Conservation (phyloP, 2,329 filamentous ascomycete species). For the Fusarium abutilonis region DNA sequence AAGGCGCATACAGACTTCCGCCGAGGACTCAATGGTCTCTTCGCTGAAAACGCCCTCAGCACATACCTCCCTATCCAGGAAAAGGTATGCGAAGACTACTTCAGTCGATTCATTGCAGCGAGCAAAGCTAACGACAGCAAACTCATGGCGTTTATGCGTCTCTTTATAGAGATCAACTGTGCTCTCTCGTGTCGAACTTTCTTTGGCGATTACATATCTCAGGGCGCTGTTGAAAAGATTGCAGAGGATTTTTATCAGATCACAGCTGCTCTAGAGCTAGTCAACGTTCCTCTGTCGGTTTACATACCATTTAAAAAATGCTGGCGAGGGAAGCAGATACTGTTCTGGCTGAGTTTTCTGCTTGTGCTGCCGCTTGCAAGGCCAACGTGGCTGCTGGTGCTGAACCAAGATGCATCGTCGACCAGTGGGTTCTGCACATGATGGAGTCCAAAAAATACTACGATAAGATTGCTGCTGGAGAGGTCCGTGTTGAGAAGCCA, state of each 20-base stretch:
- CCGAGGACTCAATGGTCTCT: conserved; percentile 77
- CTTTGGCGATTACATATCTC: conserved; percentile 80
- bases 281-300: conserved; percentile 76
- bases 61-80: conserved; percentile 79
- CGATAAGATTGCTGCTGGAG: conserved; percentile 69
- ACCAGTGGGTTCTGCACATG: conserved; percentile 80
- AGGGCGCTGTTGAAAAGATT: conserved; percentile 76
- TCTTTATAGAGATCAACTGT: conserved; percentile 81
- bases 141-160: conserved; percentile 73
- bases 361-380: conserved; percentile 77
- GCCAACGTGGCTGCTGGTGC: conserved; percentile 76
- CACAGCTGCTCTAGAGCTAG: conserved; percentile 80
- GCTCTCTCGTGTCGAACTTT: conserved; percentile 82
- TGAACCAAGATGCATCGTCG: conserved; percentile 76
- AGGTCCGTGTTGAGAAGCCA: conserved; percentile 54
- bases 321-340: conserved; percentile 82
- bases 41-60: conserved; percentile 76
- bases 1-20: conserved; percentile 81
- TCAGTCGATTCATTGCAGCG: conserved; percentile 71
- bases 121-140: conserved; percentile 63
- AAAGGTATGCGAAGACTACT: conserved; percentile 76
- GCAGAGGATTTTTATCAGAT: conserved; percentile 82
- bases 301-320: conserved; percentile 80
- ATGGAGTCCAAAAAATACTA: conserved; percentile 75
- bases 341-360: conserved; percentile 74